These are phyloP conservation scores for Thoreauomyces humboldtii DNA, from an alignment of 192 early-diverging fungal species.

Conservation along the genomic window DNA sequence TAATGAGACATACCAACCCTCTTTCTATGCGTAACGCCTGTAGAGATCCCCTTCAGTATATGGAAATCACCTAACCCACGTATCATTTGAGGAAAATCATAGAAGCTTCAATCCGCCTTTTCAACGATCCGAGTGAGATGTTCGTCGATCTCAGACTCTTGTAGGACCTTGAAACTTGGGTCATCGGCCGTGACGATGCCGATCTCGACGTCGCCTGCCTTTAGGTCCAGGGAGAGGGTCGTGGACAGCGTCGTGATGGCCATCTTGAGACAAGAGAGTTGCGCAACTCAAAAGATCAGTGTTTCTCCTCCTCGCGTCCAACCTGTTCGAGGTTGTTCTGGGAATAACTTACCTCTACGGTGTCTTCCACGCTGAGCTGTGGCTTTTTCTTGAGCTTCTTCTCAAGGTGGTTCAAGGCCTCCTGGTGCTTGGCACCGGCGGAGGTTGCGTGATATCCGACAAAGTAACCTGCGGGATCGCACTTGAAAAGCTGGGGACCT, in stretches of 20 bases:
- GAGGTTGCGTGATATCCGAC: conserved; percentile 95
- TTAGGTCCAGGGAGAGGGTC: conserved; percentile 91
- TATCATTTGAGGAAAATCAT: too few relatives aligned
- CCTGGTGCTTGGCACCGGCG: conserved; percentile 93
- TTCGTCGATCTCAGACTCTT: conserved; percentile 81
- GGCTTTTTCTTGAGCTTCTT: conserved; percentile 96
- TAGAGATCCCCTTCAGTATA: too few relatives aligned
- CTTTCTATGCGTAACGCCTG: too few relatives aligned
- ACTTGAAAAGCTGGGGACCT: conserved; percentile 97
- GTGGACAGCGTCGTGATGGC: conserved; percentile 92
- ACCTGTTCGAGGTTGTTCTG: too few relatives aligned
- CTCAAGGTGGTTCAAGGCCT: conserved; percentile 93
- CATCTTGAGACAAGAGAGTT: conserved; percentile 51
- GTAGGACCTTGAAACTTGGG: conserved; percentile 75
- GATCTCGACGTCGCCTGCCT: conserved; percentile 94
- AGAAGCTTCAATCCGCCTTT: conserved; percentile 56
- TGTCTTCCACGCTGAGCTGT: conserved; percentile 75
- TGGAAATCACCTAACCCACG: too few relatives aligned
- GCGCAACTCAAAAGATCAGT: background rate
- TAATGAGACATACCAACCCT: too few relatives aligned
- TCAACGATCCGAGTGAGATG: conserved; percentile 86
- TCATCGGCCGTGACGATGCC: conserved; percentile 78
- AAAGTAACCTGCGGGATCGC: conserved; percentile 97
- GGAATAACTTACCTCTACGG: conserved; percentile 73
- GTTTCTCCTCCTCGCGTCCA: background rate